Conservation (phyloP, 768 basidiomycete species). For the Russula foetens region DNA sequence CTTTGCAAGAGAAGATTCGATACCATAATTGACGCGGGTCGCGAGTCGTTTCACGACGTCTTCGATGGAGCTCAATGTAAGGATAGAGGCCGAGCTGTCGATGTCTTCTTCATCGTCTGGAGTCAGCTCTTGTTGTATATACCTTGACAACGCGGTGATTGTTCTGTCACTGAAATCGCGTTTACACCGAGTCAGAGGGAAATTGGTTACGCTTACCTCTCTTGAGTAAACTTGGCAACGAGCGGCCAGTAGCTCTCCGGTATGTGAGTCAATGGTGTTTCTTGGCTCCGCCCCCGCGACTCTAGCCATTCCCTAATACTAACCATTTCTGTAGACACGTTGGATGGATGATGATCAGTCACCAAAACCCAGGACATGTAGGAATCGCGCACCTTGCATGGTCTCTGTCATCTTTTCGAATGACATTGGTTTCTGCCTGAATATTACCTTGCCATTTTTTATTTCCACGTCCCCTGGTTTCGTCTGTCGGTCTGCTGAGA, state of each 20-base stretch:
- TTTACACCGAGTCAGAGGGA: background rate
- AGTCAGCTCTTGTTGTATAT: slow-evolving; percentile 60
- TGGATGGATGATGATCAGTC: background rate
- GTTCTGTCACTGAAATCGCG: slow-evolving; percentile 60
- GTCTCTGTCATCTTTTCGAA: slow-evolving; percentile 78
- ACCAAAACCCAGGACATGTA: background rate
- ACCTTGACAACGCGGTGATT: slow-evolving; percentile 50
- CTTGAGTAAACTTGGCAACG: slow-evolving; percentile 76
- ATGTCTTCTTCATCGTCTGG: slow-evolving; percentile 55
- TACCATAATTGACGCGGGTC: slow-evolving; percentile 72
- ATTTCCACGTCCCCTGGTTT: slow-evolving; percentile 48
- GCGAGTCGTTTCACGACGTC: slow-evolving; percentile 54
- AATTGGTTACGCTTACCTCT: slow-evolving; percentile 49
- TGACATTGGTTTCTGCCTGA: slow-evolving; percentile 67
- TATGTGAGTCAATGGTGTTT: slow-evolving; percentile 45
- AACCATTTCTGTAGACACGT: slow-evolving; percentile 51
- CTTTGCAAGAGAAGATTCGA: slow-evolving; percentile 48
- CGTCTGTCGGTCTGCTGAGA: slow-evolving; percentile 30
- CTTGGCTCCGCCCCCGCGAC: slow-evolving; percentile 37
- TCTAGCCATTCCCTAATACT: slow-evolving; percentile 69
- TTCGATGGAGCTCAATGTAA: slow-evolving; percentile 47
- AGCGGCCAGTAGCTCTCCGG: slow-evolving; percentile 66
- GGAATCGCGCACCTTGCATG: slow-evolving; percentile 52
- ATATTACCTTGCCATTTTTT: slow-evolving; percentile 67
- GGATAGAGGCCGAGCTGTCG: slow-evolving; percentile 30